Conservation (phyloP, 257 asterid species). For the Rubia yunnanensis region DNA sequence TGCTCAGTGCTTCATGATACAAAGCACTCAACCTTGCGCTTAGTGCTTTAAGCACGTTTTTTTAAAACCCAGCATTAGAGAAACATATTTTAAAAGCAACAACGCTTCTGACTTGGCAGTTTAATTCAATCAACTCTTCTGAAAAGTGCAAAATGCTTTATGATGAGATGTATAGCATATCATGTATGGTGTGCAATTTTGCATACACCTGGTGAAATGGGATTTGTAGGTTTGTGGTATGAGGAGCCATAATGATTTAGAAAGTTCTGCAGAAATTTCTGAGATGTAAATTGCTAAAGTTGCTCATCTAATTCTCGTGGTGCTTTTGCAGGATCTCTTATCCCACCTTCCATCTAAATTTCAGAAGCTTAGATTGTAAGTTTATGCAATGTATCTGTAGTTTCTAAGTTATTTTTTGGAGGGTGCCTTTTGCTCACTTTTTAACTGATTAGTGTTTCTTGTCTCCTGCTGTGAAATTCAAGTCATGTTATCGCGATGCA, state of each 20-base stretch:
- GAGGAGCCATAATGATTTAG: background rate
- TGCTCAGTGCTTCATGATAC: too few species aligned
- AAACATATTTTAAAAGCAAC: background rate
- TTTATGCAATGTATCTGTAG: conserved; percentile 5
- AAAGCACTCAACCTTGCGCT: too few species aligned
- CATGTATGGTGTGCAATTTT: background rate
- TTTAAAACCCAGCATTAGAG: too few species aligned
- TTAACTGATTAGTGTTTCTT: background rate
- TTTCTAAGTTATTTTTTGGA: background rate
- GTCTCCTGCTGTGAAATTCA: background rate
- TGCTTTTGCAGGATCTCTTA: conserved; percentile 61
- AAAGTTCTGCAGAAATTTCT: background rate
- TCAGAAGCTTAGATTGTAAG: conserved; percentile 83
- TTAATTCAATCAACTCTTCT: background rate
- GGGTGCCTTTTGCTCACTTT: background rate
- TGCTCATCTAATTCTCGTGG: conserved; percentile 13
- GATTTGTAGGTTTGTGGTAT: background rate
- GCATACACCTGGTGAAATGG: background rate
- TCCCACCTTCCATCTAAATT: conserved; percentile 69
- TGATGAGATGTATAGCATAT: background rate
- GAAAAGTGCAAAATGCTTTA: background rate
- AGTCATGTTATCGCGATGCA: background rate
- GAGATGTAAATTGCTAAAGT: background rate
- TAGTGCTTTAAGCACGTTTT: too few species aligned
- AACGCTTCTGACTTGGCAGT: background rate